Evolutionary conservation across 164 flowering plant genomes (phyloP).

Genomic region (Tetracentron sinense): DNA sequence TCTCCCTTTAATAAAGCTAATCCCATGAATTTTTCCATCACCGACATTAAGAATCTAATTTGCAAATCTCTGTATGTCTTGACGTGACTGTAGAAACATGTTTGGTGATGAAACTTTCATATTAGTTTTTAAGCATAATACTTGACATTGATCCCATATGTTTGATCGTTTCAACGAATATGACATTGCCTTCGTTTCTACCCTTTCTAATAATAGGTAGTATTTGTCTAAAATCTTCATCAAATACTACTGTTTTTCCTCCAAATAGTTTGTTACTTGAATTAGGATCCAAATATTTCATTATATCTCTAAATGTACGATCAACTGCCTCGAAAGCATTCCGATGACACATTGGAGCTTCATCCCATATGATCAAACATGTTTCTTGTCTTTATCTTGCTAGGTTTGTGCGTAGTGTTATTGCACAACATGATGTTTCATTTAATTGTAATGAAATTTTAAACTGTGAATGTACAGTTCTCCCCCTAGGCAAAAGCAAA

Average conservation of each 20-base stretch:
- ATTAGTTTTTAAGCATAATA: background rate
- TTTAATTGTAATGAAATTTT: background rate
- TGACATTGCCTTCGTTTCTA: background rate
- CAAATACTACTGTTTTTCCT: background rate
- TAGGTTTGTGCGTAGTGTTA: background rate
- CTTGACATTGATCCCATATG: background rate
- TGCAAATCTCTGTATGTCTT: background rate
- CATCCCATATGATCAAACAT: slow-evolving; percentile 1
- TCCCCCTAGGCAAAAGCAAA: background rate
- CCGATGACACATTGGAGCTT: slow-evolving; percentile 5
- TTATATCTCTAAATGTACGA: background rate
- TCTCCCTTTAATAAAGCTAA: background rate
- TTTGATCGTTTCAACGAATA: background rate
- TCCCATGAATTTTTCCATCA: background rate
- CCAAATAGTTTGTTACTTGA: background rate
- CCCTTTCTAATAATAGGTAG: background rate
- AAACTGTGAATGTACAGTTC: slow-evolving; percentile 9
- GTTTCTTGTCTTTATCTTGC: background rate
- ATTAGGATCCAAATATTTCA: background rate
- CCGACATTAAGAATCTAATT: background rate
- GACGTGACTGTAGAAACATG: background rate
- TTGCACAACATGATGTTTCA: background rate
- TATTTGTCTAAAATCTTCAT: background rate
- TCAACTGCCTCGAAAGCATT: slow-evolving; percentile 4
- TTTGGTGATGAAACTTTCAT: background rate